Evolutionary conservation across 805 yeast genomes (phyloP), one percentile per base, ranked within the genome.

Genomic region (Saturnispora gosingensis): DNA sequence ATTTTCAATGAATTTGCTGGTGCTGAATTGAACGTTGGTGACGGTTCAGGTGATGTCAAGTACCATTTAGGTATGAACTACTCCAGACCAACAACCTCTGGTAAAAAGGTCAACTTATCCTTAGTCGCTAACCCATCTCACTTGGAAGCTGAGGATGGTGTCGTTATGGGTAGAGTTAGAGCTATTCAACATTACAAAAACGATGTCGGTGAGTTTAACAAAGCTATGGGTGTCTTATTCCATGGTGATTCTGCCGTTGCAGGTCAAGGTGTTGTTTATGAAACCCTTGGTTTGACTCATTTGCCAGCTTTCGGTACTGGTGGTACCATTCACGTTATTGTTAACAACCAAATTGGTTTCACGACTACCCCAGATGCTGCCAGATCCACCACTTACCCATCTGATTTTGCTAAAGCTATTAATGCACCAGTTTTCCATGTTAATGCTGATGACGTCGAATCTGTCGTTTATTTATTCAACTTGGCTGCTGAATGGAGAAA

Each of bases 181-280:
- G 95, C 99, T 59, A 82, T 90, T 58, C 93, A 87, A 72, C 95
- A 88, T 66, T 85, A 81, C 74, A 91, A 91, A 75, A 75, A 81
- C 62, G 98, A 93, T 67, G 81, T 85, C 58, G 89, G 89, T 57
- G 79, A 77, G 44, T 86, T 75, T 75, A 75, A 82, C 62, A 91
- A 89, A 73, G 97, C 98, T 45, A 76, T 93, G 78, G 85, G 93
- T 58, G 86, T 93, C 54, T 76, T 93, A 70, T 77, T 93, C 70
- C 99, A 93, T 70, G 99, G 99, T 78, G 99, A 93, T 71, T 96
- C 99, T 53, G 99, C 99, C 38, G 90, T 93, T 67, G 90, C 97
- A 44, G 99, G 86, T 58, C 99, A 93, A 75, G 99, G 99, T 82
- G 95, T 93, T 52, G 97, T 93, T 53, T 93, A 93, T 73, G 99